Evolutionary conservation across 139 green algal genomes (phyloP).

Genomic region (Chlorella sp.): DNA sequence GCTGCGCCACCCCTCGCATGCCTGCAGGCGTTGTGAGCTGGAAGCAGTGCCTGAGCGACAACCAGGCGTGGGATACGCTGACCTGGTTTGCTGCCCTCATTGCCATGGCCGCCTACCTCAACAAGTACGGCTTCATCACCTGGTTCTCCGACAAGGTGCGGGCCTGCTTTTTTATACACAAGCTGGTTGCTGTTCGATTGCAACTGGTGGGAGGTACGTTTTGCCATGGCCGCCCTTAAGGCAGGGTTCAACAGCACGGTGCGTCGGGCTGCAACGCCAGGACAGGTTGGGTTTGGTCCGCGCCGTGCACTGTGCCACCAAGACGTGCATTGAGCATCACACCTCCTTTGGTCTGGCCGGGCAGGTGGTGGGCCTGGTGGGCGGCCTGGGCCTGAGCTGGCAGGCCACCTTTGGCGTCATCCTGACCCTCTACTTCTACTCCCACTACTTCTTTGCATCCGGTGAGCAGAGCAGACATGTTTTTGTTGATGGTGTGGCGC

Average conservation of each 20-base stretch:
- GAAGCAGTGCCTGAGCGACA: slow-evolving; percentile 79
- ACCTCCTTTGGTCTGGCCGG: too few species aligned
- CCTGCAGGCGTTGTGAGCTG: slow-evolving; percentile 69
- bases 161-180: not conserved
- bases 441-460: slow-evolving; percentile 99
- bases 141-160: slow-evolving; percentile 92
- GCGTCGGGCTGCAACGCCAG: too few species aligned
- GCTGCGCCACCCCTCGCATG: too few species aligned
- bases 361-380: slow-evolving; percentile 85
- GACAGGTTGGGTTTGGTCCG: too few species aligned
- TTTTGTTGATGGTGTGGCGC: too few species aligned
- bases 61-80: slow-evolving; percentile 97
- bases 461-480: too few species aligned
- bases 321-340: too few species aligned
- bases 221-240: too few species aligned
- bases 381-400: slow-evolving; percentile 91
- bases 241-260: too few species aligned
- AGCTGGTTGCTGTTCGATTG: not conserved
- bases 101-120: slow-evolving; percentile 98
- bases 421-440: slow-evolving; percentile 98
- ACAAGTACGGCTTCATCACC: slow-evolving; percentile 98
- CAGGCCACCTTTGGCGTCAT: slow-evolving; percentile 95
- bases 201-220: too few species aligned
- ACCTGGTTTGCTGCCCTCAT: slow-evolving; percentile 99
- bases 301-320: too few species aligned